Conservation (phyloP, 192 early-diverging fungal genomes). For the Podila verticillata region DNA sequence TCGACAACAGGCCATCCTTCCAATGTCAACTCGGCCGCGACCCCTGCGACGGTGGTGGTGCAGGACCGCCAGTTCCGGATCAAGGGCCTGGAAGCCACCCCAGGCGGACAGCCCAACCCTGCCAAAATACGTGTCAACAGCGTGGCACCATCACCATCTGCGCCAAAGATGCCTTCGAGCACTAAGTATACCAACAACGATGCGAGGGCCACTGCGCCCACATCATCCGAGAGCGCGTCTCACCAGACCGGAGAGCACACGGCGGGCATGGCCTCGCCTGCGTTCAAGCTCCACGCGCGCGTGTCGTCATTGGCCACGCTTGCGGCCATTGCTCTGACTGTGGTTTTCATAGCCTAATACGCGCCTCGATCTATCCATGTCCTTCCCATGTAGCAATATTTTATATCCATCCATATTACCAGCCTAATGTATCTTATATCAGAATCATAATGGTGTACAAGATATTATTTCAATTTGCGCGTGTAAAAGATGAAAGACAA, state of each 20-base stretch:
- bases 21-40: slow-evolving; percentile 1
- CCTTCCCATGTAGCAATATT: too few relatives aligned
- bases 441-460: not conserved
- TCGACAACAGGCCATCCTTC: not conserved
- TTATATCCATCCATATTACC: too few relatives aligned
- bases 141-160: not conserved
- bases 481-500: too few relatives aligned
- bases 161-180: too few relatives aligned
- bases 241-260: too few relatives aligned
- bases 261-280: too few relatives aligned
- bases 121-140: slow-evolving; percentile 16
- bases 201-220: not conserved
- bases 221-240: not conserved
- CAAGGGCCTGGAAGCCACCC: slow-evolving; percentile 11
- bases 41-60: not conserved
- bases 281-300: too few relatives aligned
- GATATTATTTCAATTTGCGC: not conserved
- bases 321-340: too few relatives aligned
- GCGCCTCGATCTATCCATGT: too few relatives aligned
- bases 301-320: too few relatives aligned
- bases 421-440: too few relatives aligned
- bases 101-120: slow-evolving; percentile 35
- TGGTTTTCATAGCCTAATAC: too few relatives aligned
- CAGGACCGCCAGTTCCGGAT: slow-evolving; percentile 44
- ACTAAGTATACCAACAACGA: not conserved